These are phyloP conservation scores for Tubosaeta sp. DNA, from an alignment of 768 basidiomycete species.

Conservation along the genomic window DNA sequence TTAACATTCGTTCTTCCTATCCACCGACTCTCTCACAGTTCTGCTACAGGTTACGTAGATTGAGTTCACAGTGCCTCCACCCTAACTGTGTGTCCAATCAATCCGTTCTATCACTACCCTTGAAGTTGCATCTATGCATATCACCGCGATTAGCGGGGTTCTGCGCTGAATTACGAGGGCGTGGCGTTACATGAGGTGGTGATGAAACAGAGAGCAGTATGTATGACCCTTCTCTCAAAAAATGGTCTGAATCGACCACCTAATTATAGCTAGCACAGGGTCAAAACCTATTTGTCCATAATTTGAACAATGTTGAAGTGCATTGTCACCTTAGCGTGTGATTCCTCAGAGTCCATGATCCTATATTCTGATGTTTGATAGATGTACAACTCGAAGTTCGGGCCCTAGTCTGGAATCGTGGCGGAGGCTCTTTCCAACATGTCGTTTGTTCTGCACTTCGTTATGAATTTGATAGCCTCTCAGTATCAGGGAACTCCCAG, in stretches of 20 bases:
- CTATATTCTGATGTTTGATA: not conserved
- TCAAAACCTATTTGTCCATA: not conserved
- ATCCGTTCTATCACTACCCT: too few species aligned
- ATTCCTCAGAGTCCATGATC: not conserved
- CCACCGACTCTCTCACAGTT: too few species aligned
- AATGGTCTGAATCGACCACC: not conserved
- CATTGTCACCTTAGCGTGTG: not conserved
- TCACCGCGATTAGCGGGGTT: too few species aligned
- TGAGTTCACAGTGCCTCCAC: too few species aligned
- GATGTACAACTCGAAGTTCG: not conserved
- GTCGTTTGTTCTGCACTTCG: not conserved
- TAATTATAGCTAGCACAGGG: not conserved
- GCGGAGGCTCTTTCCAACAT: not conserved
- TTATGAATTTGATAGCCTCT: not conserved
- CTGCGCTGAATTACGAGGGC: not conserved
- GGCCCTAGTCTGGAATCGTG: not conserved
- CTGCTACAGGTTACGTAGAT: too few species aligned
- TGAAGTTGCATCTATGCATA: too few species aligned
- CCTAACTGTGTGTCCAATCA: too few species aligned
- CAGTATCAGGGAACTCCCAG: not conserved
- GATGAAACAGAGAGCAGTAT: too few species aligned
- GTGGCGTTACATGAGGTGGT: too few species aligned
- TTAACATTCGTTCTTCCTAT: too few species aligned
- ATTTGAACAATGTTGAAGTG: not conserved
- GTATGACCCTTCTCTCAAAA: not conserved